phyloP scores from a whole-genome alignment of 345 rosid genomes.

The Pugionium cornutum region DNA sequence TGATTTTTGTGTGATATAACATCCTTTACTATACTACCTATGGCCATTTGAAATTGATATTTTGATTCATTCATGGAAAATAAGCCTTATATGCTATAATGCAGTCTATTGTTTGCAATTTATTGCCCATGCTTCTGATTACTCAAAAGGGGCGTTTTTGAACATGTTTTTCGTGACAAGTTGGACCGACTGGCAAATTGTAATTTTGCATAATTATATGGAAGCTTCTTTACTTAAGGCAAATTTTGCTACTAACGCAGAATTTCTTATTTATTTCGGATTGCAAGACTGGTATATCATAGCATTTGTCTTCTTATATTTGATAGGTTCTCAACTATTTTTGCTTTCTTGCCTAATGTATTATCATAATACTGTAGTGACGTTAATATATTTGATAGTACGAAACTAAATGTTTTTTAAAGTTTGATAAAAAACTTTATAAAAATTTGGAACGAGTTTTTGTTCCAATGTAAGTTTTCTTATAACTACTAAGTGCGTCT shows the following conservation, averaged over 20 bases:
- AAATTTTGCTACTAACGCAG: conserved; percentile 18
- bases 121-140: conserved; percentile 1
- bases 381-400: background rate
- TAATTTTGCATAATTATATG: background rate
- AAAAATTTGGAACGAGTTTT: background rate
- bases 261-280: background rate
- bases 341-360: background rate
- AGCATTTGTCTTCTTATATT: conserved; percentile 5
- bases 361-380: conserved; percentile 4
- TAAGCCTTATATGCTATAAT: conserved; percentile 14
- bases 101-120: background rate
- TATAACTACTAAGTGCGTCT: background rate
- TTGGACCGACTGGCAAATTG: background rate
- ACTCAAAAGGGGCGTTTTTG: conserved; percentile 10
- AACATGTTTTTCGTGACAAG: conserved; percentile 19
- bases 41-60: conserved; percentile 1
- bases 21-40: conserved; percentile 2
- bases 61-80: conserved; percentile 7
- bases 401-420: background rate
- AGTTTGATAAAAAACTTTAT: background rate
- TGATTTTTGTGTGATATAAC: background rate
- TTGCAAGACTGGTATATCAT: background rate
- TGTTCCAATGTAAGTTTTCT: background rate
- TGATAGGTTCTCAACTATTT: conserved; percentile 4
- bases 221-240: conserved; percentile 9